phyloP scores from a whole-genome alignment of 1,284 basidiomycete species.

The Xerocomus cyaneibrunnescens region DNA sequence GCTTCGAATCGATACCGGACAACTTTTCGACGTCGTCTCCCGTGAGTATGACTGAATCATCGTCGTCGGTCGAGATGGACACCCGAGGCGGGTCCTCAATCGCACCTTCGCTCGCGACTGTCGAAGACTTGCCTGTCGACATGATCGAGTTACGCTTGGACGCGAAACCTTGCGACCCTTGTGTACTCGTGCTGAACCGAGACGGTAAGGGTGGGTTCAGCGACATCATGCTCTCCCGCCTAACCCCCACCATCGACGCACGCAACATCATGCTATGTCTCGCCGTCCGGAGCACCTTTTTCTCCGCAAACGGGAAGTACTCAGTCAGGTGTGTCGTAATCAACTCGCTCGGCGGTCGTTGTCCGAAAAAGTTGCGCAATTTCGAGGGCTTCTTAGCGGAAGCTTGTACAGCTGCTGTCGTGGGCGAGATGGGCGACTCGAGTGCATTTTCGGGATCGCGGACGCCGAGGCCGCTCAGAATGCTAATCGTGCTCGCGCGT shows the following conservation, averaged over 20 bases:
- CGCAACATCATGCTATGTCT: constrained; percentile 79
- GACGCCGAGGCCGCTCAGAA: constrained; percentile 91
- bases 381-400: constrained; percentile 59
- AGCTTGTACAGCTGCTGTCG: constrained; percentile 26
- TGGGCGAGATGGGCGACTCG: constrained; percentile 47
- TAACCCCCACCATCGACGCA: constrained; percentile 37
- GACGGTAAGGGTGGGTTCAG: constrained; percentile 46
- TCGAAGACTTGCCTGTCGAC: constrained; percentile 42
- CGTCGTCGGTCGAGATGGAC: constrained; percentile 72
- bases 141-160: constrained; percentile 54
- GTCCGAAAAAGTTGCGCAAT: constrained; percentile 97
- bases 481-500: constrained; percentile 90
- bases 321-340: constrained; percentile 96
- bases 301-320: constrained; percentile 94
- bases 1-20: constrained; percentile 36
- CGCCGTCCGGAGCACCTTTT: constrained; percentile 82
- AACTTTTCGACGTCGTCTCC: constrained; percentile 44
- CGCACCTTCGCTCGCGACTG: constrained; percentile 25
- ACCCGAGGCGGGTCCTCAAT: constrained; percentile 54
- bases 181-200: constrained; percentile 68
- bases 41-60: constrained; percentile 55
- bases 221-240: constrained; percentile 53
- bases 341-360: constrained; percentile 94
- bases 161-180: constrained; percentile 56
- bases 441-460: constrained; percentile 65